A percentile compares a stretch with the other conserved stretches of the same genome.
phyloP scores from a whole-genome alignment of 2,329 filamentous ascomycete species.

The Nigrospora sphaerica region DNA sequence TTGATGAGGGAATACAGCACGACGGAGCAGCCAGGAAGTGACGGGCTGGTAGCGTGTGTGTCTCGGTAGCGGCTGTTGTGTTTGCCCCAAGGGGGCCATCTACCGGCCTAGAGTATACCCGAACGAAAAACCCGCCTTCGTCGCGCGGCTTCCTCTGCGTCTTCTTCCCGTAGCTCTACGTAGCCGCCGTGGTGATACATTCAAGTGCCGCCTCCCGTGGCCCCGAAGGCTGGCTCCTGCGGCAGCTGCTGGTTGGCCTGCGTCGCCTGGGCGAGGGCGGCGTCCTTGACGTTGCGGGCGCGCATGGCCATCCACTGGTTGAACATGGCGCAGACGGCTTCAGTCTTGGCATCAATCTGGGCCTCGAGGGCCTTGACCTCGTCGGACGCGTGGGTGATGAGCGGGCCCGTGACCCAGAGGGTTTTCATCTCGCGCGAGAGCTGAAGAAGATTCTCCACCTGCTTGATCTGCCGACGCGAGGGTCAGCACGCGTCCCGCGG shows the following conservation, averaged over 20 bases:
- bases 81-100: too few species aligned
- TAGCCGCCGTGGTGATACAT: too few species aligned
- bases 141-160: too few species aligned
- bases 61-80: too few species aligned
- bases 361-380: conserved; percentile 24
- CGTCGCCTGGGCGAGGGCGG: background rate
- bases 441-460: conserved; percentile 35
- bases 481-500: background rate
- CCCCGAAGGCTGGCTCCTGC: background rate
- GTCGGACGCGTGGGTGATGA: conserved; percentile 25
- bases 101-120: too few species aligned
- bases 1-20: background rate
- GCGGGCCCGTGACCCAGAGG: conserved; percentile 40
- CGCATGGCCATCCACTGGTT: conserved; percentile 20
- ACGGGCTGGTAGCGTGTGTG: too few species aligned
- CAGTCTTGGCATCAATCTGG: conserved; percentile 20
- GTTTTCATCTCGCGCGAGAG: conserved; percentile 41
- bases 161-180: too few species aligned
- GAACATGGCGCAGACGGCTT: conserved; percentile 24
- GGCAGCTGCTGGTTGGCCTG: background rate
- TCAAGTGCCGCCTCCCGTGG: too few species aligned
- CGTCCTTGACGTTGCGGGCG: conserved; percentile 5
- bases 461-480: conserved; percentile 23
- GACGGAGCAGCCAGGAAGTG: too few species aligned
- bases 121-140: too few species aligned